phyloP scores from a whole-genome alignment of 2,329 filamentous ascomycete species.

The Trichoderma polysporum region DNA sequence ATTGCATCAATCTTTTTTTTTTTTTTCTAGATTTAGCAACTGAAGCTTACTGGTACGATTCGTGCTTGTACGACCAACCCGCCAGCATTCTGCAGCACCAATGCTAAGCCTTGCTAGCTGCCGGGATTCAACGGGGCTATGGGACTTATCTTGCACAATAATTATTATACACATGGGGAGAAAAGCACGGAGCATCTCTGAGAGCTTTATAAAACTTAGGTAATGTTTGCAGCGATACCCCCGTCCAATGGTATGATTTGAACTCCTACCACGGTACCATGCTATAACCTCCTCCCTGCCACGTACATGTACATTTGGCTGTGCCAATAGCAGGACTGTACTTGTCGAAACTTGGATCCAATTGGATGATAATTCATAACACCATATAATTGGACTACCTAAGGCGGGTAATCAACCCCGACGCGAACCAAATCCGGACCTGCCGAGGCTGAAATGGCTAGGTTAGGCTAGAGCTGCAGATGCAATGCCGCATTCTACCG shows the following conservation, averaged over 20 bases:
- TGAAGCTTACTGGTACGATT: not conserved
- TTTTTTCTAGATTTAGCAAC: not conserved
- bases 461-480: not conserved
- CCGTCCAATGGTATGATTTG: not conserved
- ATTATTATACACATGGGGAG: not conserved
- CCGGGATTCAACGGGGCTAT: not conserved
- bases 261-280: no score
- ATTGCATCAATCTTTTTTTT: slow-evolving; percentile 6
- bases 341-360: not conserved
- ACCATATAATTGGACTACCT: not conserved
- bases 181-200: not conserved
- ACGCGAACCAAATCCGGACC: slow-evolving; percentile 1
- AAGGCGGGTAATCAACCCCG: not conserved
- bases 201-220: slow-evolving; percentile 10
- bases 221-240: not conserved
- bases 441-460: not conserved
- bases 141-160: not conserved
- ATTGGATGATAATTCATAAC: not conserved
- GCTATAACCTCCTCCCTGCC: not conserved
- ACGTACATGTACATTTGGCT: not conserved
- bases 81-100: not conserved
- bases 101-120: not conserved
- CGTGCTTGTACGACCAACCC: not conserved
- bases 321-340: not conserved
- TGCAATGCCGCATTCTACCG: slow-evolving; percentile 6